Percentiles rank a stretch among this genome's conserved stretches.
Conservation (phyloP, 805 yeast genomes). For the Candida wancherniae region DNA sequence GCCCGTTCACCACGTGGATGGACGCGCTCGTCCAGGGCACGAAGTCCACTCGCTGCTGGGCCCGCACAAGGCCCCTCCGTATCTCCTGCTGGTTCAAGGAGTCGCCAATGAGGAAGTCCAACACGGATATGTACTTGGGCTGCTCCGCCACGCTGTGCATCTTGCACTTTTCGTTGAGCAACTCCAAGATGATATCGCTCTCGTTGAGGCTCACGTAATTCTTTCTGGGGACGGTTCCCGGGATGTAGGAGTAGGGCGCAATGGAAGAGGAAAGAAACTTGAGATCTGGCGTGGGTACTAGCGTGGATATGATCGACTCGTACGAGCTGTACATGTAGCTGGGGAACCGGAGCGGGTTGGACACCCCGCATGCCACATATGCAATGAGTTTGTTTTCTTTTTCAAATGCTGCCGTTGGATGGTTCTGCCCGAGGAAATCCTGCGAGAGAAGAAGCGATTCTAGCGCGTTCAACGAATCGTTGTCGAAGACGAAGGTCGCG, state of each 20-base stretch:
- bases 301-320: conserved; percentile 72
- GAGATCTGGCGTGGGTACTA: conserved; percentile 81
- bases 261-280: conserved; percentile 47
- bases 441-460: conserved; percentile 45
- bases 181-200: conserved; percentile 78
- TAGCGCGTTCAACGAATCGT: conserved; percentile 71
- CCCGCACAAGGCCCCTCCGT: conserved; percentile 58
- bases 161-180: conserved; percentile 71
- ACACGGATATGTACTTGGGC: conserved; percentile 57
- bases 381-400: conserved; percentile 85
- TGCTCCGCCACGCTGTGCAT: conserved; percentile 51
- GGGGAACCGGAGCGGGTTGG: conserved; percentile 88
- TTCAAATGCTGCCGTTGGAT: conserved; percentile 47
- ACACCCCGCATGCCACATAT: conserved; percentile 74
- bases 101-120: conserved; percentile 63
- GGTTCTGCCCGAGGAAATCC: conserved; percentile 2
- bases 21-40: conserved; percentile 84
- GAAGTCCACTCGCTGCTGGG: conserved; percentile 65
- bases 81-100: conserved; percentile 65
- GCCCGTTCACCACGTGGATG: conserved; percentile 72
- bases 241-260: conserved; percentile 39
- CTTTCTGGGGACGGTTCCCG: conserved; percentile 28
- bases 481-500: conserved; percentile 85
- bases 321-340: conserved; percentile 84
- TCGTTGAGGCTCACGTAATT: conserved; percentile 65